Evolutionary conservation across 192 early-diverging fungal species (phyloP).

Genomic region (Chytriomyces sp.): DNA sequence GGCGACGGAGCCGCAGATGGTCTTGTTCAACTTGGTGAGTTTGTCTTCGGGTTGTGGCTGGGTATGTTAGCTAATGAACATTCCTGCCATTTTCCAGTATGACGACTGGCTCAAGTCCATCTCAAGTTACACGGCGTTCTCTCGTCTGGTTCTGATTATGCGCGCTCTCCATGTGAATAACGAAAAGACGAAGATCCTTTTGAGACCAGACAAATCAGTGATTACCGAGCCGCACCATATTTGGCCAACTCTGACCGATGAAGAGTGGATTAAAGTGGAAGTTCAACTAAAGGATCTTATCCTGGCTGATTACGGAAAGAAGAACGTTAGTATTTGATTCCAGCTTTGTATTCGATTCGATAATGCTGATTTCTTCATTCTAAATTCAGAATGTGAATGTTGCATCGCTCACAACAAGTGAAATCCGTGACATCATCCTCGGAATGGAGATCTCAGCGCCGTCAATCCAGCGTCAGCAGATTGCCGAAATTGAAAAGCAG

Average conservation of each 20-base stretch:
- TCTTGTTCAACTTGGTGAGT: slow-evolving; percentile 63
- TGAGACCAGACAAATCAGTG: slow-evolving; percentile 91
- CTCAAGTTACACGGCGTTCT: slow-evolving; percentile 97
- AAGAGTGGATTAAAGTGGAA: slow-evolving; percentile 98
- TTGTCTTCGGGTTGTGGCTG: background rate
- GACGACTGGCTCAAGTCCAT: slow-evolving; percentile 97
- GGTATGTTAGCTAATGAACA: slow-evolving; percentile 11
- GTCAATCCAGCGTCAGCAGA: slow-evolving; percentile 92
- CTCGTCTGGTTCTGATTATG: slow-evolving; percentile 93
- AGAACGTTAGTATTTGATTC: slow-evolving; percentile 66
- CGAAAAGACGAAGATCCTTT: slow-evolving; percentile 95
- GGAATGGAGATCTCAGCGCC: slow-evolving; percentile 99
- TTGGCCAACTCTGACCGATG: slow-evolving; percentile 95
- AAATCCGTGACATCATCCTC: slow-evolving; percentile 98
- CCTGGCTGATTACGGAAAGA: slow-evolving; percentile 97
- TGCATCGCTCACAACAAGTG: slow-evolving; percentile 91
- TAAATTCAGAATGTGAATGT: slow-evolving; percentile 81
- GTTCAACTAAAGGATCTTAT: slow-evolving; percentile 95
- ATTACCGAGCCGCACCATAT: slow-evolving; percentile 96
- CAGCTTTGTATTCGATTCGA: background rate
- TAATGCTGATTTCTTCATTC: slow-evolving; percentile 51
- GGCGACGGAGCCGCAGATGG: slow-evolving; percentile 98
- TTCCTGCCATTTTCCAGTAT: slow-evolving; percentile 57
- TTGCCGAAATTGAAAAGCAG: slow-evolving; percentile 98
- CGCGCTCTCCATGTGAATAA: slow-evolving; percentile 97